phyloP scores from a whole-genome alignment of 108 stramenopile species.

The Licmophora abbreviata region DNA sequence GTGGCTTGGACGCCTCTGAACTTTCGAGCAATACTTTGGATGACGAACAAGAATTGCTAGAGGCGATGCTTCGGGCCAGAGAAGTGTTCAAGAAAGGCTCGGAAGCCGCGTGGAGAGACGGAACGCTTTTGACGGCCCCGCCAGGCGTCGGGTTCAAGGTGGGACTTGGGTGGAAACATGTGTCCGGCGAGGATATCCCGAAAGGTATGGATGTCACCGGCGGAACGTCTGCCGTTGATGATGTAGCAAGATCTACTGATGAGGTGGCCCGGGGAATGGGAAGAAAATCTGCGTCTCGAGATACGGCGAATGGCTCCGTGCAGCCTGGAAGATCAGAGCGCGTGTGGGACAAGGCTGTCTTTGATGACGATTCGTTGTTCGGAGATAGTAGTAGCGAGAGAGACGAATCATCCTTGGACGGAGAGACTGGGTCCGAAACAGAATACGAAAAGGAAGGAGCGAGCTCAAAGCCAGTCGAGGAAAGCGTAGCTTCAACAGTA shows the following conservation, averaged over 20 bases:
- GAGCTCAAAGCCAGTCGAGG: background rate
- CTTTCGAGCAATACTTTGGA: too few species aligned
- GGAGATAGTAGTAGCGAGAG: constrained; percentile 38
- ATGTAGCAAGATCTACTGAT: background rate
- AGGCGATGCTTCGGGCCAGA: constrained; percentile 35
- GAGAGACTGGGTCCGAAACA: constrained; percentile 8
- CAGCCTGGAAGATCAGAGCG: too few species aligned
- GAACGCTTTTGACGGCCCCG: constrained; percentile 55
- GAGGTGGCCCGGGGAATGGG: background rate
- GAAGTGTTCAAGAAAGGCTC: constrained; percentile 43
- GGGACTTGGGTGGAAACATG: constrained; percentile 58
- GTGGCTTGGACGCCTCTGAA: constrained; percentile 49
- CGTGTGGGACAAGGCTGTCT: constrained; percentile 44
- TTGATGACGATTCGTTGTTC: constrained; percentile 85
- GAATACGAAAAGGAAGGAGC: constrained; percentile 21
- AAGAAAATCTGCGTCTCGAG: background rate
- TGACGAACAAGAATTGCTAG: constrained; percentile 4
- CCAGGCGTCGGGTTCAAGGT: constrained; percentile 58
- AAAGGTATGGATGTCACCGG: constrained; percentile 2
- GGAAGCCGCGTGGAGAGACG: constrained; percentile 52
- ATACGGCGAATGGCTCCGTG: constrained; percentile 3
- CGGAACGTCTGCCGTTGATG: background rate
- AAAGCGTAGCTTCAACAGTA: background rate
- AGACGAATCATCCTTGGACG: constrained; percentile 16
- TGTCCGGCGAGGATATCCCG: constrained; percentile 27